phyloP scores from a whole-genome alignment of 306 rosid genomes.

The Sicyos edulis region DNA sequence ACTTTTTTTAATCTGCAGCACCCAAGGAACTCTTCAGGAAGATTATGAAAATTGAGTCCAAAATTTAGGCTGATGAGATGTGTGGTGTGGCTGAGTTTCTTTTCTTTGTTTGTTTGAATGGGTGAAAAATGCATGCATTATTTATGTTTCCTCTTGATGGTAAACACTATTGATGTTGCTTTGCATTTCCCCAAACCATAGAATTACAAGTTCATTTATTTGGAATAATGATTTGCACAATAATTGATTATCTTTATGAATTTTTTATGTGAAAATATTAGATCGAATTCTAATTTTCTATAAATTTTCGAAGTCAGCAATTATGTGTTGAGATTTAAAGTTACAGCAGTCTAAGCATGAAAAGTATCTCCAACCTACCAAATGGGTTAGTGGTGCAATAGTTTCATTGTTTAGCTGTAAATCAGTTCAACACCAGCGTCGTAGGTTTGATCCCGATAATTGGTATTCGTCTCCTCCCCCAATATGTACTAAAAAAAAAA shows the following conservation, averaged over 20 bases:
- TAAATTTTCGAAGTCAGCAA: too few species aligned
- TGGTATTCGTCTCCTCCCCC: too few species aligned
- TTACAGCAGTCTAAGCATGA: too few species aligned
- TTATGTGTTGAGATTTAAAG: too few species aligned
- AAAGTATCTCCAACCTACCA: too few species aligned
- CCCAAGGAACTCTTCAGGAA: conserved; percentile 55
- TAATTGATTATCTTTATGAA: not conserved
- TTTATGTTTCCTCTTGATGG: not conserved
- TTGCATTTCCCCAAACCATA: not conserved
- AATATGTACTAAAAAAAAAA: too few species aligned
- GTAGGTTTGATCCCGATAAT: too few species aligned
- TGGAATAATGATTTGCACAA: not conserved
- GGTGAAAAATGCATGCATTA: not conserved
- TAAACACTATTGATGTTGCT: not conserved
- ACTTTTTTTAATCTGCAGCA: conserved; percentile 32
- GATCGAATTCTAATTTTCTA: too few species aligned
- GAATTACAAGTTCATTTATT: not conserved
- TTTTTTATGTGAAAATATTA: too few species aligned
- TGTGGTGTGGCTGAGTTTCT: not conserved
- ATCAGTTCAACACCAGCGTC: too few species aligned
- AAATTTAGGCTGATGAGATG: not conserved
- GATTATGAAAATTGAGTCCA: conserved; percentile 21
- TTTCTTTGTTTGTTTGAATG: not conserved
- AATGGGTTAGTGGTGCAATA: too few species aligned
- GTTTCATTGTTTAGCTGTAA: too few species aligned